Evolutionary conservation across 1,284 basidiomycete species (phyloP), one percentile per base, ranked within the genome.

Genomic region (Austroboletus niveus): DNA sequence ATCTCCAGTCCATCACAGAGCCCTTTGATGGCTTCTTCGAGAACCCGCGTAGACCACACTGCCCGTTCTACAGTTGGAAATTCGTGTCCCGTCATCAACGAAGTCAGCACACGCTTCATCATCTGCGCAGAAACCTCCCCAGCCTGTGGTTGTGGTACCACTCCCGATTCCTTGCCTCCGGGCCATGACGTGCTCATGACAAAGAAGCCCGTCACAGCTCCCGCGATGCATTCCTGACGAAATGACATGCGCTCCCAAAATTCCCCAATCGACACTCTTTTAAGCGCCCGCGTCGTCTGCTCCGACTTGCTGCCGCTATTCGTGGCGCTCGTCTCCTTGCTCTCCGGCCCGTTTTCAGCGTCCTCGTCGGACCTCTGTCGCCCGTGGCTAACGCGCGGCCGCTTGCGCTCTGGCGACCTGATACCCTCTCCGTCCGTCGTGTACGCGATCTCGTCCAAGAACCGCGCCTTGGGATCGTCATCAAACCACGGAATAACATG

Each of bases 201-300:
- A 68, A 97, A 96, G 73, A 98, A 98, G 0, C 89, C 94, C 2
- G 92, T 95, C 12, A 95, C 79, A 5, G 90, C 89, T 3, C 94
- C 78, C 57, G 85, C 76, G 42, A 88, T 80, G 65, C 94, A 97
- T 69, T 98, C 94, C 65, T 97, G 94, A 32, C 94, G 80, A 71
- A 91, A 95, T 27, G 88, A 92, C 88, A 98, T 94, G 14, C 92
- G 79, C 69, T 94, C 92, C 91, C 93, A 96, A 70, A 94, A 98
- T 65, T 96, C 93, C 46, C 86, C 87, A 30, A 81, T 64, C 0
- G 74, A 67, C 55, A 87, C 84, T 57, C 75, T 77, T 20, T 65
- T 69, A 43, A 88, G 70, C 61, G 85, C 81, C 42, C 79, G 83
- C 50, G 54, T 62, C 42, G 64, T 63, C 41, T 49, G 72, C 55